A percentile compares a stretch with the other conserved stretches of the same genome.
phyloP scores from a whole-genome alignment of 1,284 basidiomycete genomes.

The Golubevia pallescens region DNA sequence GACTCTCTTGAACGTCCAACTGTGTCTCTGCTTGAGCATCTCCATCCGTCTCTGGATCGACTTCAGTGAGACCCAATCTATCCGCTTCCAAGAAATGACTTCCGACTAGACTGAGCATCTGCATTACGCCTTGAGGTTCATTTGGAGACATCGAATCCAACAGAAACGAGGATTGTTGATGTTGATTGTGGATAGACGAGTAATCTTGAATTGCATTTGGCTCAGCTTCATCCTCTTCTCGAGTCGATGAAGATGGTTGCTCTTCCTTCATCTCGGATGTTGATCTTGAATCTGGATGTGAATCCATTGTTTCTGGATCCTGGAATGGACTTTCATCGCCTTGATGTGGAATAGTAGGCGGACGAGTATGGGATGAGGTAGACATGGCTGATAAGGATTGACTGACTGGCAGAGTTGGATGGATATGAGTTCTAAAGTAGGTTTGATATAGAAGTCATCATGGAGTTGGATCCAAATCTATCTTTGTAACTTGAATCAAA shows the following conservation, averaged over 20 bases:
- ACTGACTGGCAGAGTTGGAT: too few relatives aligned
- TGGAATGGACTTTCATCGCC: neutral
- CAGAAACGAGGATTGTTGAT: neutral
- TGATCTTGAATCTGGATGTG: neutral
- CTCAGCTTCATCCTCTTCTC: neutral
- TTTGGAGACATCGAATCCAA: neutral
- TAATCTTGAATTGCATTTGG: neutral
- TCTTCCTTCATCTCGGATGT: too few relatives aligned
- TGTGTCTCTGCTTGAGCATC: neutral
- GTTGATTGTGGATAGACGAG: neutral
- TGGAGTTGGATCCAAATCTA: too few relatives aligned
- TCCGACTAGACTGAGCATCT: constrained; percentile 51
- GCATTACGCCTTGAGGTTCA: constrained; percentile 41
- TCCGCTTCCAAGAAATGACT: constrained; percentile 45
- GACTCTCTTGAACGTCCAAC: neutral
- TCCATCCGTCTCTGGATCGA: constrained; percentile 2
- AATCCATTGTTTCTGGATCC: neutral
- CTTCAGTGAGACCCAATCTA: constrained; percentile 17
- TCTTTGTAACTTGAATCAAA: too few relatives aligned
- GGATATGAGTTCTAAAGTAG: too few relatives aligned
- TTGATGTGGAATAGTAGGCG: neutral
- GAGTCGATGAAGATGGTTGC: neutral
- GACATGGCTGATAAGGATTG: neutral
- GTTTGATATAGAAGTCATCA: too few relatives aligned
- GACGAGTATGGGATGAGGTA: neutral